phyloP scores from a whole-genome alignment of 257 asterid genomes.

The Thymus quinquecostatus region DNA sequence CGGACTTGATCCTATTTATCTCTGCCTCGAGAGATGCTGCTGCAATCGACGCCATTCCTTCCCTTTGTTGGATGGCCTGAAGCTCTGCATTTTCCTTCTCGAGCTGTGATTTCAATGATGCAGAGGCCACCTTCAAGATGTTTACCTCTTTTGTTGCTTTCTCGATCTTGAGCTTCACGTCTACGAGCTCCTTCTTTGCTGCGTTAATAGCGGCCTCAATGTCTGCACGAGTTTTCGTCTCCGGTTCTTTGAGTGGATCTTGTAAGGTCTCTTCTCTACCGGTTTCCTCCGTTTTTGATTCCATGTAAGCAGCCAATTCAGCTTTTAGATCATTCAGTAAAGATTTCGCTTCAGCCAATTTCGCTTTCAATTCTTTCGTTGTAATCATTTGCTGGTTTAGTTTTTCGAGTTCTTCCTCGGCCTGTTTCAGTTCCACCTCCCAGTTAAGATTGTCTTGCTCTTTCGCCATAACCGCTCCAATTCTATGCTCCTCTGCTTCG shows the following conservation, averaged over 20 bases:
- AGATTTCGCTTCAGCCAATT: constrained; percentile 54
- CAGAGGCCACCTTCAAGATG: constrained; percentile 62
- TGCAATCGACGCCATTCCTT: constrained; percentile 65
- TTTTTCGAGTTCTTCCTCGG: constrained; percentile 68
- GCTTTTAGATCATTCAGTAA: constrained; percentile 59
- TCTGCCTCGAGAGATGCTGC: constrained; percentile 69
- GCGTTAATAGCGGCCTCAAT: constrained; percentile 54
- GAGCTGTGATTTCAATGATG: constrained; percentile 59
- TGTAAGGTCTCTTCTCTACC: constrained; percentile 41
- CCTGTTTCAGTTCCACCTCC: constrained; percentile 75
- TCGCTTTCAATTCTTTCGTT: constrained; percentile 60
- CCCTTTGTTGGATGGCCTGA: constrained; percentile 53
- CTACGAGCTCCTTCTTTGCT: constrained; percentile 73
- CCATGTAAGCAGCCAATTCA: constrained; percentile 88
- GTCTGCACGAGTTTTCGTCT: constrained; percentile 56
- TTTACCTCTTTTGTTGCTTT: constrained; percentile 62
- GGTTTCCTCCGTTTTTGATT: constrained; percentile 46
- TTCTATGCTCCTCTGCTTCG: constrained; percentile 85
- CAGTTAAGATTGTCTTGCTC: constrained; percentile 71
- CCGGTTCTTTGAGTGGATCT: constrained; percentile 43
- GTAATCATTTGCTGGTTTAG: constrained; percentile 57
- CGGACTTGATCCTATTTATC: constrained; percentile 52
- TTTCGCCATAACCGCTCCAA: constrained; percentile 72
- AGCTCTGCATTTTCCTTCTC: constrained; percentile 63
- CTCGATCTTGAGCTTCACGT: constrained; percentile 62